Conservation (phyloP, 768 basidiomycete species). For the Mycena polygramma region DNA sequence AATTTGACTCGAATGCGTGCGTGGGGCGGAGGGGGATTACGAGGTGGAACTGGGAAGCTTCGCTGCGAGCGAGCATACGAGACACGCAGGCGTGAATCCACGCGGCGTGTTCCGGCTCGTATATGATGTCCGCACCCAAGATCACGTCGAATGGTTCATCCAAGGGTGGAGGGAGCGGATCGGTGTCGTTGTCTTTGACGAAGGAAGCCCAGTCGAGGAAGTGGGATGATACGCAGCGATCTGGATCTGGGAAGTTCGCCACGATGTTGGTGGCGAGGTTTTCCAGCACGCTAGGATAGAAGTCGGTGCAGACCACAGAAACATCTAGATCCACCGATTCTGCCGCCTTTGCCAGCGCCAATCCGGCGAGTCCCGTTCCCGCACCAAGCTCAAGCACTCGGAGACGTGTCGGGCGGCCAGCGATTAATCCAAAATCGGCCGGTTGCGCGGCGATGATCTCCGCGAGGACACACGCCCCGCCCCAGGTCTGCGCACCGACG, state of each 20-base stretch:
- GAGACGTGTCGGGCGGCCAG: slow-evolving; percentile 35
- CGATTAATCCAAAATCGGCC: slow-evolving; percentile 57
- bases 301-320: slow-evolving; percentile 78
- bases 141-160: slow-evolving; percentile 73
- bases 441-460: slow-evolving; percentile 78
- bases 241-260: slow-evolving; percentile 61
- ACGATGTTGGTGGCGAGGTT: slow-evolving; percentile 76
- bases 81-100: slow-evolving; percentile 78
- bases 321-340: slow-evolving; percentile 30
- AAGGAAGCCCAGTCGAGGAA: slow-evolving; percentile 76
- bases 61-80: slow-evolving; percentile 53
- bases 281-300: slow-evolving; percentile 76
- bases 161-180: slow-evolving; percentile 38
- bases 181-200: slow-evolving; percentile 27
- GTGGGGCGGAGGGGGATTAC: slow-evolving; percentile 28
- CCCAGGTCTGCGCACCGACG: slow-evolving; percentile 93
- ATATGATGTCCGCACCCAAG: slow-evolving; percentile 87
- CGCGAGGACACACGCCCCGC: slow-evolving; percentile 83
- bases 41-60: slow-evolving; percentile 22
- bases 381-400: slow-evolving; percentile 85
- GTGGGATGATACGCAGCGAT: slow-evolving; percentile 35
- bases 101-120: slow-evolving; percentile 75
- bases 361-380: slow-evolving; percentile 86
- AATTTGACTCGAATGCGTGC: slow-evolving; percentile 23
- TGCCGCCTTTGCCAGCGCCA: slow-evolving; percentile 63